These are phyloP conservation scores for Melanopsichium pennsylvanicum DNA, from an alignment of 1,284 basidiomycete genomes.

Conservation along the genomic window DNA sequence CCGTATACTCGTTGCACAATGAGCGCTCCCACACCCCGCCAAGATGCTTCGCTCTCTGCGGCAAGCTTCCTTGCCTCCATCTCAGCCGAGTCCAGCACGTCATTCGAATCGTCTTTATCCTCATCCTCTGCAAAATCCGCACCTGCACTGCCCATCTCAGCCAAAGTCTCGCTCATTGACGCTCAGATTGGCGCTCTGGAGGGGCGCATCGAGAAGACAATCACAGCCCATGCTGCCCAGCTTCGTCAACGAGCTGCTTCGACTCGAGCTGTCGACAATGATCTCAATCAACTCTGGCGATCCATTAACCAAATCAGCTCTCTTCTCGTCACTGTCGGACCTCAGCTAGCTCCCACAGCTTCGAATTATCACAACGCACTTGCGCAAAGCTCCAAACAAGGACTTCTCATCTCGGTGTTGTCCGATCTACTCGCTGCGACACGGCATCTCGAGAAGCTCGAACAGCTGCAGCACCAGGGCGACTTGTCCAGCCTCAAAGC, in stretches of 20 bases:
- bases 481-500: conserved; percentile 5
- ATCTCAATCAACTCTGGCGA: conserved; percentile 35
- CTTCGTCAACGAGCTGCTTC: conserved; percentile 28
- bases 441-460: conserved; percentile 21
- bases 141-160: conserved; percentile 40
- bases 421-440: conserved; percentile 29
- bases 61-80: conserved; percentile 42
- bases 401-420: conserved; percentile 29
- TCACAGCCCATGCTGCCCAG: conserved; percentile 22
- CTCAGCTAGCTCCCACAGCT: conserved; percentile 20
- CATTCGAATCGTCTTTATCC: conserved; percentile 9
- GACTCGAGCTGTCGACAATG: conserved; percentile 17
- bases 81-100: conserved; percentile 33
- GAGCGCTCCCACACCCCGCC: conserved; percentile 9
- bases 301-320: conserved; percentile 37
- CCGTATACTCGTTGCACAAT: conserved; percentile 10
- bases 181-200: conserved; percentile 45
- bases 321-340: conserved; percentile 23
- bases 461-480: conserved; percentile 17
- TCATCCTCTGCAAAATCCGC: conserved; percentile 6
- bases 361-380: conserved; percentile 28
- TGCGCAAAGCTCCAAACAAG: conserved; percentile 29
- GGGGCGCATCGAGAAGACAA: conserved; percentile 15
- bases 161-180: conserved; percentile 45
- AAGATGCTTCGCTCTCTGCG: conserved; percentile 27